Base-by-base conservation (phyloP, 1,284 basidiomycete species). In the Apiotrichum gamsii region DNA sequence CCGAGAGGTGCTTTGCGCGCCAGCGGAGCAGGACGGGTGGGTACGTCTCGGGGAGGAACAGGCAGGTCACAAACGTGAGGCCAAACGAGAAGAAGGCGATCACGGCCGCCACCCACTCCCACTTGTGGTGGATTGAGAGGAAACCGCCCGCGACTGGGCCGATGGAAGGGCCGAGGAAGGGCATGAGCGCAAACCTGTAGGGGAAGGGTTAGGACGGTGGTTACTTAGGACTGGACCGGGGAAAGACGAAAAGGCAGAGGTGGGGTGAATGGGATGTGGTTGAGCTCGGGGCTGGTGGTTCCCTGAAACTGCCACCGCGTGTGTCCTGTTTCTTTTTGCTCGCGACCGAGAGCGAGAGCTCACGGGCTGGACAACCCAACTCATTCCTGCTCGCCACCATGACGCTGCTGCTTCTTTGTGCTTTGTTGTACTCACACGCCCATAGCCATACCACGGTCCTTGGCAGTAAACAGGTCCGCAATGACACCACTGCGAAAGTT, bases 81-180 rank as follows among this genome's bases (percentile, higher is more conserved):
- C 68, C 43, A 8, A 62, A 59, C 46, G 69, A 65, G 58, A 76
- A 73, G 43, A 74, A 61, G 54, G 82, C 78, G 72, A 84, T 79
- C 34, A 85, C 67, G 76, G 80, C 83, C 60, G 83, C 84, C 42
- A 81, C 80, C 73, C 75, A 76, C 31, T 70, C 47, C 75, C 74
- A 76, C 2, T 59, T 60, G 8, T 47, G 29, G 4, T 52, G 52
- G 34, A 62, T 57, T 9, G 62, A 62, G n/a, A 76, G 64, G 58
- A 71, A 72, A 1, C 67, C 69, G 19, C 70, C 66, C 18, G 32
- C 61, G 34, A 73, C 64, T 4, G 71, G 71, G 4, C 70, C 73
- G 18, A 73, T 57, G 10, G 72, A 69, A 1, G 75, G 75, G 14
- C 74, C 74, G 2, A 69, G 54, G 45, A 74, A 70, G 4, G 72